Base-by-base conservation (phyloP, 176 grass and related monocot genomes). In the Oryza glaberrima region DNA sequence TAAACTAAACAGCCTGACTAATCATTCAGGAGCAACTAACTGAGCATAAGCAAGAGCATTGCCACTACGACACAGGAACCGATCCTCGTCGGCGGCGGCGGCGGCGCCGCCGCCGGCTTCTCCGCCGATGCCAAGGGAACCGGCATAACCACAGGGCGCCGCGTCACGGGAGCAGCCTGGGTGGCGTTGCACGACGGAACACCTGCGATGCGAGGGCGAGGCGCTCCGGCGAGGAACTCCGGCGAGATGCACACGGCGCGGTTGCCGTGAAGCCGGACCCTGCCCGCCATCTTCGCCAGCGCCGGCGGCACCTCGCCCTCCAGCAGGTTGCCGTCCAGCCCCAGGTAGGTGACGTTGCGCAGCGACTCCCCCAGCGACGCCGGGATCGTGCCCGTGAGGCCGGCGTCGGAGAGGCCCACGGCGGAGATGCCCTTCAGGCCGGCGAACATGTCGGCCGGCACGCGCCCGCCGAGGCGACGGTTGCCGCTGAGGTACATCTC, bases 401-500 rank as follows among this genome's bases (percentile, higher is more conserved):
- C 90, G 12, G 88, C 17, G 32, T 72, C 48, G 46, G 90, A 91
- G 19, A 91, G 61, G 2, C 90, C 90, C 6, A 91, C 70, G 6
- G 85, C 90, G 17, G 84, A 80, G 49, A 84, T 66, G 30, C 61
- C 32, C 51, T 81, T 70, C 0, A 88, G 70, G 67, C 64, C 70
- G 64, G 84, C 76, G 77, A 85, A 88, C 22, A 88, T 81, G 4
- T 91, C 56, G 7, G 56, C 90, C 20, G 90, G 90, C 54, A 91
- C 84, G 28, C 22, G 43, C 0, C 90, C 90, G 6, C 90, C 90
- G 8, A 91, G 77, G 9, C 43, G 68, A 49, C 36, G 64, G 78
- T 91, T 91, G 14, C 85, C 81, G 52, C 85, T 88, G 23, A 91
- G 85, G 32, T 91, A 70, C 17, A 91, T 19, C 85, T 85, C 90